Evolutionary conservation across 1,284 basidiomycete species (phyloP), one percentile per base, ranked within the genome.

Genomic region (Neolentinus lepideus): DNA sequence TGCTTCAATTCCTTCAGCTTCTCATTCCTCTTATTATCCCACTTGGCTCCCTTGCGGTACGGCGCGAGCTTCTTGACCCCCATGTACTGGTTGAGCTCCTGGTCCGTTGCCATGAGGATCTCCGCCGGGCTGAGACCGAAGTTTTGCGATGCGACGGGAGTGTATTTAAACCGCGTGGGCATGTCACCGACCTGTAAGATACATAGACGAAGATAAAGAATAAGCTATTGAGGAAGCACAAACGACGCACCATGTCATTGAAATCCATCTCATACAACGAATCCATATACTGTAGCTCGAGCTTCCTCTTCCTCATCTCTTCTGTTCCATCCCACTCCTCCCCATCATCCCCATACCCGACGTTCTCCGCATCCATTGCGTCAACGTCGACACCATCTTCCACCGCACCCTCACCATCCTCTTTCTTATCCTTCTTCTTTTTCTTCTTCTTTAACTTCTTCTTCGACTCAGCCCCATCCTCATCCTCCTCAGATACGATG

Each of bases 161-260:
- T 78, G 68, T 99, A 99, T 67, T 92, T 89, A 83, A 99, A 99
- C 12, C 94, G 88, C 0, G 96, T 98, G 1, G 93, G 88, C 62
- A 94, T 74, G 67, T 88, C 93, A 4, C 89, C 95, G 58, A 96
- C 87, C 91, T 93, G 64, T 35, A 52, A 25, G 25, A 31, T 8
- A 47, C 35, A 54, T 48, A n/a, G 45, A 36, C 54, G 21, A 35
- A 22, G 27, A 19, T 27, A 19, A 14, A 29, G 2, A 27, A n/a
- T 25, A 31, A 33, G 24, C 57, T 24, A 50, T 21, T 54, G 51
- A 26, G 46, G 55, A 43, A 48, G 36, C 51, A 54, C 35, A 53
- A 26, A 19, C 29, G 2, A 72, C 87, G 64, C 60, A 94, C 93
- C 77, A 97, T 83, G 67, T 98, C 95, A 71, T 98, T 98, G 75